phyloP scores from a whole-genome alignment of 2,329 filamentous ascomycete genomes.

The Pseudogymnoascus sp. region DNA sequence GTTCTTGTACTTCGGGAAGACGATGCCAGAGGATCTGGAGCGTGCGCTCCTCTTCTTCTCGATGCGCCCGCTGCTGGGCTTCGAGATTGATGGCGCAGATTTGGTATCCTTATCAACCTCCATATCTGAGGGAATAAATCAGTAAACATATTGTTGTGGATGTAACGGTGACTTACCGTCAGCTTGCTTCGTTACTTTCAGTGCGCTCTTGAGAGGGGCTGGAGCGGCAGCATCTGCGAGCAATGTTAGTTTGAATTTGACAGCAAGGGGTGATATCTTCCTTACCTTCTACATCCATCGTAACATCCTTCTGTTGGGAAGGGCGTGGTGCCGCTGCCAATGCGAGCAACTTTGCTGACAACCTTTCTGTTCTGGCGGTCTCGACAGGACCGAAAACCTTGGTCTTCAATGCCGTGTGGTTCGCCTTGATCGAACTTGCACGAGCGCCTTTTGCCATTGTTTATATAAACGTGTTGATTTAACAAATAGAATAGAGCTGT shows the following conservation, averaged over 20 bases:
- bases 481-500: neutral
- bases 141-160: neutral
- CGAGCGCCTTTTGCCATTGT: conserved; percentile 83
- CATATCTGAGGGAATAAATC: conserved; percentile 37
- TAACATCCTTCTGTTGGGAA: conserved; percentile 38
- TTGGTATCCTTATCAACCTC: conserved; percentile 41
- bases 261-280: conserved; percentile 12
- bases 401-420: conserved; percentile 71
- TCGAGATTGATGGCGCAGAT: conserved; percentile 26
- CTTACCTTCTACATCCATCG: conserved; percentile 36
- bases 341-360: conserved; percentile 79
- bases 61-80: conserved; percentile 41
- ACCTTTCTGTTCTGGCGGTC: conserved; percentile 67
- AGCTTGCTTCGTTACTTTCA: conserved; percentile 15
- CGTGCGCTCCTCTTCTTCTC: conserved; percentile 43
- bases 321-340: conserved; percentile 70
- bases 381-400: conserved; percentile 80
- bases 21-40: conserved; percentile 47
- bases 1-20: conserved; percentile 51
- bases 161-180: conserved; percentile 19
- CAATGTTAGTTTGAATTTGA: neutral
- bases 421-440: conserved; percentile 71
- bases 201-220: conserved; percentile 13
- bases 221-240: neutral
- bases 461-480: conserved; percentile 14